These are phyloP conservation scores for Fraxinus xanthoxyloides DNA, from an alignment of 305 asterid genomes.

Conservation along the genomic window DNA sequence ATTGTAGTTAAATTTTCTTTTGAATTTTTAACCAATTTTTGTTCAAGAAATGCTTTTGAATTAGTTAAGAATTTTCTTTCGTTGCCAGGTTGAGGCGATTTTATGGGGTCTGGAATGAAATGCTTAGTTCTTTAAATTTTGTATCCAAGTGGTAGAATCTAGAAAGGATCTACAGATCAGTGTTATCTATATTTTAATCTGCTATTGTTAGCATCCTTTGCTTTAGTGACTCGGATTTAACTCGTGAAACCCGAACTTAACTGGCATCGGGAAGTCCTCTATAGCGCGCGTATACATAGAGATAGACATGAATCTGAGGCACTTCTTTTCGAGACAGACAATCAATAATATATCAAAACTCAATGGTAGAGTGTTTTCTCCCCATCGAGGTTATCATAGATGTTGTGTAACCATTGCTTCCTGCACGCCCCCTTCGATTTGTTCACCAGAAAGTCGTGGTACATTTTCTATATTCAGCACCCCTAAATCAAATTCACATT, in stretches of 20 bases:
- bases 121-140: neutral
- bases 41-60: neutral
- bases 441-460: constrained; percentile 13
- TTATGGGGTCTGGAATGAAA: no score
- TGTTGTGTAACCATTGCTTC: constrained; percentile 20
- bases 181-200: constrained; percentile 6
- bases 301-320: constrained; percentile 48
- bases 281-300: neutral
- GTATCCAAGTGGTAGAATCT: neutral
- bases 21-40: neutral
- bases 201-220: neutral
- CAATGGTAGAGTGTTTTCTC: constrained; percentile 29
- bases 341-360: constrained; percentile 33
- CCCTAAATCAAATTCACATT: constrained; percentile 11
- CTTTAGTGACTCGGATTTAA: constrained; percentile 1
- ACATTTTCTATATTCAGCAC: neutral
- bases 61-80: neutral
- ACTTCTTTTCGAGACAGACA: constrained; percentile 36
- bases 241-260: neutral
- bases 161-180: neutral
- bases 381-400: constrained; percentile 26
- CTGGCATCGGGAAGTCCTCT: neutral
- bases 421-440: constrained; percentile 13
- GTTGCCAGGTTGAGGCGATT: no score
- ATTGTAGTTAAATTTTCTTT: neutral